A percentile compares a stretch with the other conserved stretches of the same genome.
These are phyloP conservation scores for Colletotrichum spinosum DNA, from an alignment of 2,329 filamentous ascomycete species.

Conservation along the genomic window DNA sequence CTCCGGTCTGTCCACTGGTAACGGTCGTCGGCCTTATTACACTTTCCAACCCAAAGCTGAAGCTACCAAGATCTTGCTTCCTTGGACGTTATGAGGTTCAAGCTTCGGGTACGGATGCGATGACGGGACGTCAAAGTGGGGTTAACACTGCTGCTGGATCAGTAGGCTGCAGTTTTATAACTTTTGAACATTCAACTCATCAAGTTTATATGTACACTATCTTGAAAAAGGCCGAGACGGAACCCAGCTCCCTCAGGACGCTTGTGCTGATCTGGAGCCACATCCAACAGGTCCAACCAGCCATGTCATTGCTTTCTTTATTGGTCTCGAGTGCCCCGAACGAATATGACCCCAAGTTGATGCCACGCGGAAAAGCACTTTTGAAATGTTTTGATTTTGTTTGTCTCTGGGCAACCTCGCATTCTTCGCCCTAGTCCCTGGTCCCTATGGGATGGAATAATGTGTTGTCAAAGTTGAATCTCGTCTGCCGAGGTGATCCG, in stretches of 20 bases:
- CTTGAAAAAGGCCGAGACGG: constrained; percentile 7
- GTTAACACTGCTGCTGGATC: no score
- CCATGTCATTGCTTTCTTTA: constrained; percentile 6
- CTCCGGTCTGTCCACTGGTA: no score
- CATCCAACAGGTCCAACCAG: background rate
- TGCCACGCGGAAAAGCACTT: constrained; percentile 17
- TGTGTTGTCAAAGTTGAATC: constrained; percentile 5
- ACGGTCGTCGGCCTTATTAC: no score
- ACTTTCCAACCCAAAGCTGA: no score
- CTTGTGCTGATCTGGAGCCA: background rate
- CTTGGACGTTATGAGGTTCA: no score
- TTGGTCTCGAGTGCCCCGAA: constrained; percentile 7
- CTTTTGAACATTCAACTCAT: constrained; percentile 29
- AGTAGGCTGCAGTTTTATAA: background rate
- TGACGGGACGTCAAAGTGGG: no score
- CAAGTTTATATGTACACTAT: constrained; percentile 28
- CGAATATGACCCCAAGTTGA: constrained; percentile 2
- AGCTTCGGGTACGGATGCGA: no score
- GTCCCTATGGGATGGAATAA: constrained; percentile 28
- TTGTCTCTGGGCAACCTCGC: constrained; percentile 15
- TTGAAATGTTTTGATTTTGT: constrained; percentile 1
- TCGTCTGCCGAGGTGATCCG: constrained; percentile 6
- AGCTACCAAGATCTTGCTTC: no score
- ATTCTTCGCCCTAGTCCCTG: constrained; percentile 5
- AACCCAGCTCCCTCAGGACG: constrained; percentile 15